Base-by-base conservation (phyloP, 306 rosid species). In the Oemleria cerasiformis region DNA sequence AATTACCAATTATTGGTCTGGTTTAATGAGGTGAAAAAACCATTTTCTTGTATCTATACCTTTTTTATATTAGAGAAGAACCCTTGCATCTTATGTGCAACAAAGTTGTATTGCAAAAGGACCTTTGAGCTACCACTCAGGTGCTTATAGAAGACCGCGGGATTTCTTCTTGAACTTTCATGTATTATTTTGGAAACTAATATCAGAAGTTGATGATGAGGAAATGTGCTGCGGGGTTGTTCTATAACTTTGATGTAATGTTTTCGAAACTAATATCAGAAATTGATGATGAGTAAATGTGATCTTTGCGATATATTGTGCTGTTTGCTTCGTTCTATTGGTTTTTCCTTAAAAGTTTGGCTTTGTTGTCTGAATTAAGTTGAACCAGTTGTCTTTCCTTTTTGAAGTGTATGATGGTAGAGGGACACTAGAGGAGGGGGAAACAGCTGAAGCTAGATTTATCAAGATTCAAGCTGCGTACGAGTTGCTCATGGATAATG, bases 401-500 rank as follows among this genome's bases (percentile, higher is more conserved):
- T 72, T 53, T 73, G 50, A 45, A 89, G 97, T 92, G 54, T 92
- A 92, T 76, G 74, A 94, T 78, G 97, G 97, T 57, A 88, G 89
- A 86, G 97, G 98, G 71, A 88, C 85, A 36, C 92, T 91, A 19
- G 96, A 89, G 80, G 97, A 91, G 78, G 97, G 96, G 72, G 98
- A 94, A 84, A 94, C 97, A 51, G 90, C 97, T 54, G 98, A 87
- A 81, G 86, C 91, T 77, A 91, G 97, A 74, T 91, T 93, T 82
- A 93, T 93, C 55, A 93, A 93, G 87, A 87, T 94, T 79, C 97
- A 91, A 89, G 97, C 98, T 70, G 97, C 98, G 68, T 94, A 94
- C 77, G 98, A 94, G 80, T 76, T 94, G 82, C 92, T 91, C 39
- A 62, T 83, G 51, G 96, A 92, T 67, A 80, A 80, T 1, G 86